Conservation (phyloP, 768 basidiomycete species). For the Leucocoprinus birnbaumii region DNA sequence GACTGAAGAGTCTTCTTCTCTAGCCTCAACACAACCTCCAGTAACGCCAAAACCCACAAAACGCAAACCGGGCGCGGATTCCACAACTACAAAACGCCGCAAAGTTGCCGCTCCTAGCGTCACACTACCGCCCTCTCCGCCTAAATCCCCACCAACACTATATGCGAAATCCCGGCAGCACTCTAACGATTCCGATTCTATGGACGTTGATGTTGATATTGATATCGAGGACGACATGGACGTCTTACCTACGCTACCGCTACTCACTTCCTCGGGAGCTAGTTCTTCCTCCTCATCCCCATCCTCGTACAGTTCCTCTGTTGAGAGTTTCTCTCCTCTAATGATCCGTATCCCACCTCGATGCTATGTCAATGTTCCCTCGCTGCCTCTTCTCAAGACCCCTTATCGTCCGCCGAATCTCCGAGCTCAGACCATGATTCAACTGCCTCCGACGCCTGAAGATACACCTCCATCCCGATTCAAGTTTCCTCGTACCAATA, state of each 20-base stretch:
- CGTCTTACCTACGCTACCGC: background rate
- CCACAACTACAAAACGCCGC: slow-evolving; percentile 5
- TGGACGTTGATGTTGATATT: background rate
- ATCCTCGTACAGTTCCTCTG: no score
- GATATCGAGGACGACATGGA: background rate
- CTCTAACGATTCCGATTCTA: background rate
- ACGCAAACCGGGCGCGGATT: background rate
- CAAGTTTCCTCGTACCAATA: background rate
- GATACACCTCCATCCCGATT: slow-evolving; percentile 11
- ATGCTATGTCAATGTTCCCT: background rate
- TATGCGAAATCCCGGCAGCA: background rate
- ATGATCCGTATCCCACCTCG: slow-evolving; percentile 11
- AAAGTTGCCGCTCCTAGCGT: background rate
- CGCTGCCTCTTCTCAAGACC: background rate
- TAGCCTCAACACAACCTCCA: background rate
- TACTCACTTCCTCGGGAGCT: background rate
- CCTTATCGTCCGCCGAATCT: background rate
- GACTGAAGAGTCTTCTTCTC: slow-evolving; percentile 10
- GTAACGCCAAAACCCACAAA: slow-evolving; percentile 8
- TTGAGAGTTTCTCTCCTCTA: background rate
- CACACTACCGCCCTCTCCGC: slow-evolving; percentile 7
- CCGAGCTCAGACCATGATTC: background rate
- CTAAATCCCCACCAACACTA: slow-evolving; percentile 6
- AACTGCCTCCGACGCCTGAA: slow-evolving; percentile 10
- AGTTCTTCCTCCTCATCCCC: background rate